Base-by-base conservation (phyloP, 176 grass and related monocot genomes). In the Triticum turgidum region DNA sequence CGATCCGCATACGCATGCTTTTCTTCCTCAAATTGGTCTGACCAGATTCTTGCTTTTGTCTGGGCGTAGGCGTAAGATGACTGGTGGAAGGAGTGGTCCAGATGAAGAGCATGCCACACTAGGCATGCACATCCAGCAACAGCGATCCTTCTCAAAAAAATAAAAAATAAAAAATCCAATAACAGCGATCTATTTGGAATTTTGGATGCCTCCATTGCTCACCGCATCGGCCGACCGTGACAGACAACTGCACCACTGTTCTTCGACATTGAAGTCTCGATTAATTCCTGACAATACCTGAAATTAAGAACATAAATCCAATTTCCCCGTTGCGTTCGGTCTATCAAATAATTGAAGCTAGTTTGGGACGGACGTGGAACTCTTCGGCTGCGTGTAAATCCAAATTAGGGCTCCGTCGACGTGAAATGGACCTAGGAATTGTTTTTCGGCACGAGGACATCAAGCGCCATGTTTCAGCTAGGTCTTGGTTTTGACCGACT, bases 121-220 rank as follows among this genome's bases (percentile, higher is more conserved):
- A 33, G 14, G 61, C 49, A 72, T 72, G 52, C 39, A 27, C 65
- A 79, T 65, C 74, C 87, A 79, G 49, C 51, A 2, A 63, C 51
- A 51, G 20, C 64, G 4, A 61, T 11, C 44, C 18, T 35, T 35
- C 35, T 35, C 5, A 35, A 35, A 35, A 35, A 35, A 33, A 4
- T 5, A 35, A 35, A 5, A 35, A 35, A 6, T 35, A 34, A 34
- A 5, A 35, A 35, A 79, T 73, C 65, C 87, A 79, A 62, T 37
- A 2, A 63, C 51, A 51, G 20, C 64, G 4, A 69, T 11, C 33
- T 13, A 21, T 15, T 47, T 9, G 54, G 54, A 58, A 21, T 58
- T 58, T 58, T 58, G 54, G 54, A 21, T 21, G 54, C 54, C 18
- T 63, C 10, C 81, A 12, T 29, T 25, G 21, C 58, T 61, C 11